These are phyloP conservation scores for Ogataea sp. DNA, from an alignment of 805 yeast species.

Conservation along the genomic window DNA sequence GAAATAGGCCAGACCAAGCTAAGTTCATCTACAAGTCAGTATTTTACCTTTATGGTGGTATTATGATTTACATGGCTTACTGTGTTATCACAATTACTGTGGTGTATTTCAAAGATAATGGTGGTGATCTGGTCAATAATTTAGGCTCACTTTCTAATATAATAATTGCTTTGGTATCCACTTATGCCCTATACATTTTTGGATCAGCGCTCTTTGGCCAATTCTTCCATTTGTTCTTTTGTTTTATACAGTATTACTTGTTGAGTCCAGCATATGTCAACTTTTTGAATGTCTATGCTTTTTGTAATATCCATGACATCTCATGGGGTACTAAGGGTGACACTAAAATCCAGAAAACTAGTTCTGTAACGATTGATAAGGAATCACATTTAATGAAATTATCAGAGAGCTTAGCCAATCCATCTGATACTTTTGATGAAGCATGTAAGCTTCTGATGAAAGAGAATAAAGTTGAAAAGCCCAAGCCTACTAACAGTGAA, in stretches of 20 bases:
- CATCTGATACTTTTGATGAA: conserved; percentile 21
- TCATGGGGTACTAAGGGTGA: conserved; percentile 97
- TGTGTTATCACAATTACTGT: conserved; percentile 66
- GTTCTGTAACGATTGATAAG: conserved; percentile 36
- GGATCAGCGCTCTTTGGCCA: conserved; percentile 78
- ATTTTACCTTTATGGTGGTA: conserved; percentile 65
- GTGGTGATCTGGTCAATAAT: neutral
- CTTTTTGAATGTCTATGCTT: conserved; percentile 85
- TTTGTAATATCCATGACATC: conserved; percentile 89
- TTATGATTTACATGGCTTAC: conserved; percentile 77
- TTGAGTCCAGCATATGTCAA: conserved; percentile 85
- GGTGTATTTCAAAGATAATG: conserved; percentile 45
- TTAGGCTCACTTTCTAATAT: conserved; percentile 64
- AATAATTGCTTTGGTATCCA: conserved; percentile 73
- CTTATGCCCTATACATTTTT: conserved; percentile 68
- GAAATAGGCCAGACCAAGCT: conserved; percentile 90
- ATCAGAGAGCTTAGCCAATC: conserved; percentile 23
- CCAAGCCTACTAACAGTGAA: conserved; percentile 33
- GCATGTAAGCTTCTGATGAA: conserved; percentile 10
- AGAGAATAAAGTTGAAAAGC: conserved; percentile 7
- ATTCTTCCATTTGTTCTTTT: conserved; percentile 84
- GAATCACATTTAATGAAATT: conserved; percentile 13
- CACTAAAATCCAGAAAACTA: conserved; percentile 45
- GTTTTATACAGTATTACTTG: conserved; percentile 73
- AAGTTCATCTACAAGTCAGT: conserved; percentile 62